Conservation (phyloP, 805 yeast genomes). For the Suhomyces emberorum region DNA sequence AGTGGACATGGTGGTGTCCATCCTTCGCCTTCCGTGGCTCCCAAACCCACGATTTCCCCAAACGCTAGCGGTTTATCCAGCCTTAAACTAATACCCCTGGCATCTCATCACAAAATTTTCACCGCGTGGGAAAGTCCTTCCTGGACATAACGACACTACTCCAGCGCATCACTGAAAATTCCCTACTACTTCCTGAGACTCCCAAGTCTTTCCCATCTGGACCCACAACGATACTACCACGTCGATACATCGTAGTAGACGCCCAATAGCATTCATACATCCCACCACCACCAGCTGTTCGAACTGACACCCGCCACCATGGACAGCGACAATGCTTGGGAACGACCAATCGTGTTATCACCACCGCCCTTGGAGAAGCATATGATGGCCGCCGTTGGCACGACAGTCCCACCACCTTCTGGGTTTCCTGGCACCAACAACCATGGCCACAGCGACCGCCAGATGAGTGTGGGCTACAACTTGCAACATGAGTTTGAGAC, state of each 20-base stretch:
- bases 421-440: conserved; percentile 3
- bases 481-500: conserved; percentile 47
- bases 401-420: conserved; percentile 3
- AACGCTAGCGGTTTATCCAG: too few species aligned
- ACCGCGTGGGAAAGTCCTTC: conserved; percentile 3
- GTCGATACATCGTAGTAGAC: not conserved
- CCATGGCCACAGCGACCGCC: conserved; percentile 20
- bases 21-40: too few species aligned
- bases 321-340: conserved; percentile 10
- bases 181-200: not conserved
- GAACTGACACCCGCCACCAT: not conserved
- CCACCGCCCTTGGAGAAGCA: conserved; percentile 38
- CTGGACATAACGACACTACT: not conserved
- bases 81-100: too few species aligned
- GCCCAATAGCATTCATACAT: too few species aligned
- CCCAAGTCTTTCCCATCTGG: not conserved
- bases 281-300: not conserved
- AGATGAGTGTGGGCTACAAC: conserved; percentile 44
- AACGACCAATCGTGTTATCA: conserved; percentile 39
- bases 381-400: conserved; percentile 1
- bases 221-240: not conserved
- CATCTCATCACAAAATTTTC: conserved; percentile 7
- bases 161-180: not conserved
- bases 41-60: too few species aligned
- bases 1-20: too few species aligned